phyloP scores from a whole-genome alignment of 257 asterid species.

The Datura wrightii region DNA sequence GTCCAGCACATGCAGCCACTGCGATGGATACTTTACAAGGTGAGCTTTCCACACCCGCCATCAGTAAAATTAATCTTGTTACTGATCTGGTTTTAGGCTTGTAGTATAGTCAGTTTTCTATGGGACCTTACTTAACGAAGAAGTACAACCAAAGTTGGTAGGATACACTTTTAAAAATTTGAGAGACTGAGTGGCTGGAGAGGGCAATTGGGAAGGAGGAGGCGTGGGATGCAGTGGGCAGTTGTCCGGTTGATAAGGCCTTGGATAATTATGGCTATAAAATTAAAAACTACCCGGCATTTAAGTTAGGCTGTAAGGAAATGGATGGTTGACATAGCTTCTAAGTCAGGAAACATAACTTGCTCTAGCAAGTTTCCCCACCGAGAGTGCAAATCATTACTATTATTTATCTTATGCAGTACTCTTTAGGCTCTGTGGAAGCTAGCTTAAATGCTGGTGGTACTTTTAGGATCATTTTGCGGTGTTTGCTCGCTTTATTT shows the following conservation, averaged over 20 bases:
- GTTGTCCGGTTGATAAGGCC: not conserved
- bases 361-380: not conserved
- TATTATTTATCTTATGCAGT: not conserved
- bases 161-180: not conserved
- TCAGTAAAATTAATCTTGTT: not conserved
- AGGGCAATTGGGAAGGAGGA: constrained; percentile 20
- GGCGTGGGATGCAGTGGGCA: not conserved
- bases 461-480: not conserved
- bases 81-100: not conserved
- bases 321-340: not conserved
- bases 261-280: not conserved
- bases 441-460: not conserved
- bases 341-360: not conserved
- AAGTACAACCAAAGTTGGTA: not conserved
- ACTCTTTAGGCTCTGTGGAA: not conserved
- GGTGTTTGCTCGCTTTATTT: not conserved
- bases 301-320: not conserved
- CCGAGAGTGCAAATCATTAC: not conserved
- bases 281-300: not conserved
- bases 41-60: constrained; percentile 29
- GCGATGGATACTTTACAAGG: constrained; percentile 86
- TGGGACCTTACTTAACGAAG: not conserved
- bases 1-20: constrained; percentile 86
- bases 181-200: not conserved
- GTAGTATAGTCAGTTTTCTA: not conserved